A percentile compares a stretch with the other conserved stretches of the same genome.
These are phyloP conservation scores for Conoideocrella luteorostrata DNA, from an alignment of 2,329 filamentous ascomycete species.

Conservation along the genomic window DNA sequence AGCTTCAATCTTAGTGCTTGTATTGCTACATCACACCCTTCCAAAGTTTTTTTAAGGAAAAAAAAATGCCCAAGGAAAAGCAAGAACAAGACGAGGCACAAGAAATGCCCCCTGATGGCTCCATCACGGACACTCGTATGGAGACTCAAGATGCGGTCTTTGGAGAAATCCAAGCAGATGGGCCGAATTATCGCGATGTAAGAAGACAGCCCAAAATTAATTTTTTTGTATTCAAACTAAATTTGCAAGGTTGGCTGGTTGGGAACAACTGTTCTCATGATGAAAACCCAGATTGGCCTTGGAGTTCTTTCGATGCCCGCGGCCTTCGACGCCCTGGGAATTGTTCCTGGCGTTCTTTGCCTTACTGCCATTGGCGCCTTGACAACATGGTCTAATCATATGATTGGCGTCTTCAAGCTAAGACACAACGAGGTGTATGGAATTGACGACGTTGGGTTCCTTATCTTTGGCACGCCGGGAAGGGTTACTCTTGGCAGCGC, in stretches of 20 bases:
- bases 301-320: constrained; percentile 42
- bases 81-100: no score
- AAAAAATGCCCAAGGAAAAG: no score
- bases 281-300: constrained; percentile 40
- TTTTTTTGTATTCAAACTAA: no score
- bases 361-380: constrained; percentile 33
- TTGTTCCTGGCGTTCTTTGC: constrained; percentile 40
- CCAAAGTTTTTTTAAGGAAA: no score
- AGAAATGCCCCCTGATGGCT: no score
- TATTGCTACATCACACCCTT: no score
- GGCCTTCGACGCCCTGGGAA: constrained; percentile 37
- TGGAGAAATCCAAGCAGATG: no score
- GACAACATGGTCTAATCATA: constrained; percentile 42
- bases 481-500: constrained; percentile 32
- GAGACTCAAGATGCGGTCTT: no score
- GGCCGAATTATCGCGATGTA: no score
- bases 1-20: no score
- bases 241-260: constrained; percentile 34
- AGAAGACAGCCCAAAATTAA: no score
- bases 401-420: constrained; percentile 44
- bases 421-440: constrained; percentile 44
- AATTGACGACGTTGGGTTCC: constrained; percentile 44
- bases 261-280: constrained; percentile 37
- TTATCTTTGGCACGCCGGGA: constrained; percentile 42
- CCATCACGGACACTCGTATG: no score